A percentile compares a stretch with the other conserved stretches of the same genome.
Conservation (phyloP, 495 filamentous ascomycete genomes). For the Xylaria bambusicola region DNA sequence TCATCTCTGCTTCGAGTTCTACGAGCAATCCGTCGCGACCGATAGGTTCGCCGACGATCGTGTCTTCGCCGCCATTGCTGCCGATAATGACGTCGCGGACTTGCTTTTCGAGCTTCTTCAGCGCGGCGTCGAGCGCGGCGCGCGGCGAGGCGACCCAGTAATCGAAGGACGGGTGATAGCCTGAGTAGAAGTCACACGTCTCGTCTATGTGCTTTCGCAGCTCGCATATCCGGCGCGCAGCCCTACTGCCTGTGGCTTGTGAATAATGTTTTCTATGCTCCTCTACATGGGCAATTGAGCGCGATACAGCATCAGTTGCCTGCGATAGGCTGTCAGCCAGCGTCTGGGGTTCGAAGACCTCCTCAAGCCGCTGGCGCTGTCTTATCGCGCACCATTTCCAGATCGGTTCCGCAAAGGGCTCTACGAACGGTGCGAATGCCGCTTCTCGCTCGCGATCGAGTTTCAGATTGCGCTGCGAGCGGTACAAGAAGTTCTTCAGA, state of each 20-base stretch:
- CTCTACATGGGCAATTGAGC: conserved; percentile 26
- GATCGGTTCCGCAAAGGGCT: conserved; percentile 38
- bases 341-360: conserved; percentile 35
- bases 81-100: conserved; percentile 46
- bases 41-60: conserved; percentile 54
- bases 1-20: conserved; percentile 47
- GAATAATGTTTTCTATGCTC: conserved; percentile 30
- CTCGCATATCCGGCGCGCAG: conserved; percentile 35
- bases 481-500: conserved; percentile 42
- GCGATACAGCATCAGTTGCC: conserved; percentile 24
- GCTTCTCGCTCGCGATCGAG: conserved; percentile 39
- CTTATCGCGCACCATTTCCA: conserved; percentile 44
- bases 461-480: conserved; percentile 36
- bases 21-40: conserved; percentile 44
- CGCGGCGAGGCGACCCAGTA: conserved; percentile 53
- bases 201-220: conserved; percentile 41
- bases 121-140: conserved; percentile 29
- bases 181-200: conserved; percentile 46
- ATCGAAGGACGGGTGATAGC: conserved; percentile 50
- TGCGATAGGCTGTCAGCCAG: conserved; percentile 38
- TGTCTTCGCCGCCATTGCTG: conserved; percentile 36
- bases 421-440: conserved; percentile 35
- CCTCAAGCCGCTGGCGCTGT: conserved; percentile 29
- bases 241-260: conserved; percentile 47
- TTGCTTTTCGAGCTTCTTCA: conserved; percentile 27